Conservation (phyloP, 1,284 basidiomycete genomes). For the Taiwanofungus camphoratus region DNA sequence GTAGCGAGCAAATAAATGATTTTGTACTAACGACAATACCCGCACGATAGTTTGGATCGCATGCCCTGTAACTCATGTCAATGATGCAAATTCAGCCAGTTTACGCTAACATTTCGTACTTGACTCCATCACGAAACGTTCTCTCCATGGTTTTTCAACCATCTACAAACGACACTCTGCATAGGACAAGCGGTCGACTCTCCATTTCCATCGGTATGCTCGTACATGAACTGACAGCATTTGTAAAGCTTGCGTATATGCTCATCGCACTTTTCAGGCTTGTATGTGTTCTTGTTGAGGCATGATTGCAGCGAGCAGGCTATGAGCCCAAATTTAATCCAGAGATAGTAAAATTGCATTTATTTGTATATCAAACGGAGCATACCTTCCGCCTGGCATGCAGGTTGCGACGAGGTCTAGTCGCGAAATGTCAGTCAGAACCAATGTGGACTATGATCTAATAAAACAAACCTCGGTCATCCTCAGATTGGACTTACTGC, state of each 20-base stretch:
- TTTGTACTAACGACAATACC: no score
- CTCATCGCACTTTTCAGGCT: conserved; percentile 53
- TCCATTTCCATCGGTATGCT: conserved; percentile 31
- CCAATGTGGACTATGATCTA: no score
- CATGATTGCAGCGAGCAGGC: conserved; percentile 61
- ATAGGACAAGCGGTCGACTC: conserved; percentile 62
- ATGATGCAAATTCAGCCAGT: no score
- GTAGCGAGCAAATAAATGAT: no score
- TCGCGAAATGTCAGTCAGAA: no score
- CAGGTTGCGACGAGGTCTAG: conserved; percentile 1
- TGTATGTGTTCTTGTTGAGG: conserved; percentile 57
- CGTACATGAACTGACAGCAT: conserved; percentile 57
- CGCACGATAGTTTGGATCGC: no score
- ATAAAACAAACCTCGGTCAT: no score
- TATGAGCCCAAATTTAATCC: conserved; percentile 21
- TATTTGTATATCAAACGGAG: neutral
- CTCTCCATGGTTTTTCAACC: conserved; percentile 48
- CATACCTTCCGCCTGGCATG: conserved; percentile 10
- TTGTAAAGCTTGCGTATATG: conserved; percentile 47
- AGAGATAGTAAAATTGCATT: neutral
- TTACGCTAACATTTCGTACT: no score
- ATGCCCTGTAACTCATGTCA: no score
- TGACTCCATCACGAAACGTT: conserved; percentile 2
- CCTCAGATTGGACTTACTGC: no score
- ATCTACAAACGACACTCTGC: conserved; percentile 45